These are phyloP conservation scores for Entamoeba invadens DNA, from an alignment of 208 protist genomes.

Conservation along the genomic window DNA sequence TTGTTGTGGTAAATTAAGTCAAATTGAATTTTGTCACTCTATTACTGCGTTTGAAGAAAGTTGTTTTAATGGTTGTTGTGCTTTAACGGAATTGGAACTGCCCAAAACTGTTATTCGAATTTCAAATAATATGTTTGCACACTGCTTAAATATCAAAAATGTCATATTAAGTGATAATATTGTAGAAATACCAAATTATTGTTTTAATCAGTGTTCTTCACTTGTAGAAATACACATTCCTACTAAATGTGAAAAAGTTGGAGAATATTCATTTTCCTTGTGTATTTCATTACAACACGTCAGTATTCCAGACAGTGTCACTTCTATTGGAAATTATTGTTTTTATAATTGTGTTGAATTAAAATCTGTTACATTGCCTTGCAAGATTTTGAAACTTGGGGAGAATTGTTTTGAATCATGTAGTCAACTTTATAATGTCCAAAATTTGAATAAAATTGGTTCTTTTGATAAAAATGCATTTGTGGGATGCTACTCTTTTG, in stretches of 20 bases:
- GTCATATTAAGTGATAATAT: not conserved
- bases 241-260: not conserved
- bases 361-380: not conserved
- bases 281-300: not conserved
- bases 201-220: not conserved
- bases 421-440: not conserved
- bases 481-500: too few relatives aligned
- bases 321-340: not conserved
- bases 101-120: not conserved
- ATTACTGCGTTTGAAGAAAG: not conserved
- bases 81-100: not conserved
- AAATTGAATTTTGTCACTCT: not conserved
- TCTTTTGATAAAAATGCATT: too few relatives aligned
- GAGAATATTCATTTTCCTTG: not conserved
- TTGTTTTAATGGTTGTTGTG: not conserved
- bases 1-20: not conserved
- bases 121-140: not conserved
- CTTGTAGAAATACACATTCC: not conserved
- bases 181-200: not conserved
- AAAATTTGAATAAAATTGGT: too few relatives aligned
- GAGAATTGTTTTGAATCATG: not conserved
- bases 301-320: not conserved
- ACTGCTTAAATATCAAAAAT: not conserved
- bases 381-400: not conserved
- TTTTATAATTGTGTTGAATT: not conserved